Evolutionary conservation across 257 asterid genomes (phyloP).

Genomic region (Petunia axillaris): DNA sequence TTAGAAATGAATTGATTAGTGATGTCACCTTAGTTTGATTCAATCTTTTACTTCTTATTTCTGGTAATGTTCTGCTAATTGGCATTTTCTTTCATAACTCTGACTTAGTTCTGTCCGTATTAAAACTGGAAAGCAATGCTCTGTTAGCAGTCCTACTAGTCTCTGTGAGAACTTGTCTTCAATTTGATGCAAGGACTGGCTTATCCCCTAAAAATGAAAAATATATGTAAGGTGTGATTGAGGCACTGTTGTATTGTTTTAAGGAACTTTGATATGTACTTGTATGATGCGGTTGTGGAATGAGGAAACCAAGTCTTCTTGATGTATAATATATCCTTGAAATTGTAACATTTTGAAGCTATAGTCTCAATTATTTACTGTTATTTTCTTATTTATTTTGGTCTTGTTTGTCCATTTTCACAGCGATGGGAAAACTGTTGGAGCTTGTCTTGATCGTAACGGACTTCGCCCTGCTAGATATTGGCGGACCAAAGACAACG

Average conservation of each 20-base stretch:
- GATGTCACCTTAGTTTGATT: slow-evolving; percentile 2
- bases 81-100: not conserved
- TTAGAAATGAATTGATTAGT: slow-evolving; percentile 10
- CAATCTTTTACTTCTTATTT: slow-evolving; percentile 11
- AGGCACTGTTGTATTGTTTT: not conserved
- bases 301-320: not conserved
- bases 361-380: not conserved
- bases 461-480: slow-evolving; percentile 99
- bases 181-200: not conserved
- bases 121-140: not conserved
- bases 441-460: slow-evolving; percentile 99
- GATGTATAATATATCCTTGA: not conserved
- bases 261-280: not conserved
- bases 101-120: not conserved
- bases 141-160: not conserved
- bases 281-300: not conserved
- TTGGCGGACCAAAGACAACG: slow-evolving; percentile 93
- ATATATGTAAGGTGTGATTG: not conserved
- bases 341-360: not conserved
- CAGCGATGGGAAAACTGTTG: slow-evolving; percentile 99
- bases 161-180: slow-evolving; percentile 1
- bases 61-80: not conserved
- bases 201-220: not conserved
- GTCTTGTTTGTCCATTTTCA: slow-evolving; percentile 28
- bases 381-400: slow-evolving; percentile 22